Evolutionary conservation across 306 rosid genomes (phyloP), one percentile per base, ranked within the genome.

Genomic region (Quercus variabilis): DNA sequence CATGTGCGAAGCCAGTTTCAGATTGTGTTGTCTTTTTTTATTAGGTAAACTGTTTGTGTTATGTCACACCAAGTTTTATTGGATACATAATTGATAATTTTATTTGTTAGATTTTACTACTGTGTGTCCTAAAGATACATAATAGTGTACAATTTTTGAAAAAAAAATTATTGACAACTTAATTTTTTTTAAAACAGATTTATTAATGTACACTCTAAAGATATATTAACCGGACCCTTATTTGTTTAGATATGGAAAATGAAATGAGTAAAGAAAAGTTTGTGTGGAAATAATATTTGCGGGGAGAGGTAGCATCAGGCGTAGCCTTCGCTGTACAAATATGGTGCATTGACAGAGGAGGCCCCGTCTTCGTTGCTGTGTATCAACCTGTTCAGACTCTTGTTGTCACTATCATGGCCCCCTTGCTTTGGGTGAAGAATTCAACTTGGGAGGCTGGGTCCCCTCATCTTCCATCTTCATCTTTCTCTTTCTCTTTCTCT

Each of bases 271-370:
- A 18, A 4, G n/a, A 20, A 55, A 18, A 15, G 30, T 10, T 55
- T 81, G 4, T 38, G 60, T 26, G 69, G 26, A 58, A 38, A 23
- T 41, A 46, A 28, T 15, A 70, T 74, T 71, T 86, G 83, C 86
- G 92, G 97, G 99, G 99, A 78, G 92, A 93, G 85, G 98, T 95
- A 74, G 99, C 99, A 74, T 95, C 99, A 3, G 99, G 99, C 81
- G 87, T 95, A 19, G 99, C 99, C 21, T 95, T 95, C 87, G 99
- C 99, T 64, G 98, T 95, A 68, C 98, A 95, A 86, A 95, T 91
- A 84, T 95, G 99, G 99, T 95, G 99, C 97, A 93, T 93, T 18
- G 97, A 95, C 89, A 95, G 96, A 85, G 98, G 99, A 23, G 99
- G 99, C 82, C 99, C 99, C 43, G 98, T 95, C 33, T 95, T 95